Evolutionary conservation across 2,329 filamentous ascomycete species (phyloP).

Genomic region (Aspergillus calidoustus): DNA sequence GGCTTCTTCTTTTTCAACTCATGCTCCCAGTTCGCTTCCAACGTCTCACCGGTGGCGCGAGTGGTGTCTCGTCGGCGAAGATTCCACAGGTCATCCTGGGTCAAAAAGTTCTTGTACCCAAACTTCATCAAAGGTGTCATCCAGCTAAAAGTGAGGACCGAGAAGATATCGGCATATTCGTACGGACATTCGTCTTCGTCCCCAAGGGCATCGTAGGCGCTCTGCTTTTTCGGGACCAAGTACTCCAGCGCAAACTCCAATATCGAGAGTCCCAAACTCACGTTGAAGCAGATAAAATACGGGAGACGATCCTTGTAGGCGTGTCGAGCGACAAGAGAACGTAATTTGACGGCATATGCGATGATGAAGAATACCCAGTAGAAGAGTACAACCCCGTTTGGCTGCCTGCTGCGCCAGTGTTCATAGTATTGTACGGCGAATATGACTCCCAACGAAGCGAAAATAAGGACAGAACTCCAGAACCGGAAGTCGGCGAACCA

Average conservation of each 20-base stretch:
- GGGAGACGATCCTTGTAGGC: slow-evolving; percentile 67
- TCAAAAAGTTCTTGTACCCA: slow-evolving; percentile 89
- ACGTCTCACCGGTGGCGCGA: slow-evolving; percentile 68
- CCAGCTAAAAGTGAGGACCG: slow-evolving; percentile 92
- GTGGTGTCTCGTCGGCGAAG: slow-evolving; percentile 81
- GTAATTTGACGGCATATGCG: slow-evolving; percentile 78
- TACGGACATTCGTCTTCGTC: slow-evolving; percentile 71
- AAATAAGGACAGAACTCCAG: slow-evolving; percentile 74
- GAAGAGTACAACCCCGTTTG: slow-evolving; percentile 86
- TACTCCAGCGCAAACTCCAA: slow-evolving; percentile 81
- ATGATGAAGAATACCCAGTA: slow-evolving; percentile 91
- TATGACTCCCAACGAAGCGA: slow-evolving; percentile 74
- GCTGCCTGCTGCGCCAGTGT: slow-evolving; percentile 78
- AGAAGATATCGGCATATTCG: slow-evolving; percentile 94
- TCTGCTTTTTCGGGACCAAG: slow-evolving; percentile 78
- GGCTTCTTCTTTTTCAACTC: slow-evolving; percentile 76
- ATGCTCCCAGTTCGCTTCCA: slow-evolving; percentile 75
- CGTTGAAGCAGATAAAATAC: slow-evolving; percentile 78
- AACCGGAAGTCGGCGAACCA: slow-evolving; percentile 86
- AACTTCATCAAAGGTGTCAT: slow-evolving; percentile 98
- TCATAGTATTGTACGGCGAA: slow-evolving; percentile 85
- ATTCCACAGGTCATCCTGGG: slow-evolving; percentile 95
- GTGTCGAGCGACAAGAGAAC: slow-evolving; percentile 80
- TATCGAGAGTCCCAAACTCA: slow-evolving; percentile 71
- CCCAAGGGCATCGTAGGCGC: slow-evolving; percentile 69